Evolutionary conservation across 2,329 filamentous ascomycete species (phyloP).

Genomic region (Exophiala aquamarina): DNA sequence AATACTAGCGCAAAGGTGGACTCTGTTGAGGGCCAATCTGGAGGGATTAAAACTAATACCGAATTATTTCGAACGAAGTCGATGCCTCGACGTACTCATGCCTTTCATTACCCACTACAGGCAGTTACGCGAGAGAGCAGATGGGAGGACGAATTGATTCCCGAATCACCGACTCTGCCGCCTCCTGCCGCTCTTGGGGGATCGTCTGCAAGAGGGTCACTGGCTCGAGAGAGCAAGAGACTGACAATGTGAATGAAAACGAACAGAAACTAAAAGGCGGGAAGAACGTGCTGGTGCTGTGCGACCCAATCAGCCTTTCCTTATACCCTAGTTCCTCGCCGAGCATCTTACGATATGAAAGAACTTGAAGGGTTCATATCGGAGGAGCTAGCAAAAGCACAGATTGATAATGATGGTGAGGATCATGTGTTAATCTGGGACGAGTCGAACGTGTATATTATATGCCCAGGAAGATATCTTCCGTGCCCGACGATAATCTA

Average conservation of each 20-base stretch:
- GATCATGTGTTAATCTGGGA: background rate
- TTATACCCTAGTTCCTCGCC: background rate
- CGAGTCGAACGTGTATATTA: background rate
- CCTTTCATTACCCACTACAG: constrained; percentile 19
- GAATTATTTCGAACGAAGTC: constrained; percentile 22
- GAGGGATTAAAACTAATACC: constrained; percentile 11
- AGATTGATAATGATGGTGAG: too few relatives aligned
- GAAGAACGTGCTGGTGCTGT: background rate
- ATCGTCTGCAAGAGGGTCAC: background rate
- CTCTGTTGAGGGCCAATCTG: constrained; percentile 19
- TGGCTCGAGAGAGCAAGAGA: constrained; percentile 15
- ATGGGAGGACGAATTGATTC: constrained; percentile 13
- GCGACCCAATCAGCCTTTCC: too few relatives aligned
- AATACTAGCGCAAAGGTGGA: constrained; percentile 9
- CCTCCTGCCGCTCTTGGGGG: constrained; percentile 1
- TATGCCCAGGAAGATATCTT: constrained; percentile 1
- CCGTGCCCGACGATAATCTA: constrained; percentile 11
- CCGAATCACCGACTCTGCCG: constrained; percentile 12
- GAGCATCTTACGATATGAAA: background rate
- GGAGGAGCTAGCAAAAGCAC: background rate
- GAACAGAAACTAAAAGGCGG: background rate
- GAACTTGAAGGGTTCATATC: background rate
- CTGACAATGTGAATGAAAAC: constrained; percentile 17
- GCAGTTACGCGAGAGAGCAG: constrained; percentile 5
- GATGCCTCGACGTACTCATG: constrained; percentile 12